Evolutionary conservation across 116 monocot species (phyloP).

Genomic region (Dioscorea cayenensis): DNA sequence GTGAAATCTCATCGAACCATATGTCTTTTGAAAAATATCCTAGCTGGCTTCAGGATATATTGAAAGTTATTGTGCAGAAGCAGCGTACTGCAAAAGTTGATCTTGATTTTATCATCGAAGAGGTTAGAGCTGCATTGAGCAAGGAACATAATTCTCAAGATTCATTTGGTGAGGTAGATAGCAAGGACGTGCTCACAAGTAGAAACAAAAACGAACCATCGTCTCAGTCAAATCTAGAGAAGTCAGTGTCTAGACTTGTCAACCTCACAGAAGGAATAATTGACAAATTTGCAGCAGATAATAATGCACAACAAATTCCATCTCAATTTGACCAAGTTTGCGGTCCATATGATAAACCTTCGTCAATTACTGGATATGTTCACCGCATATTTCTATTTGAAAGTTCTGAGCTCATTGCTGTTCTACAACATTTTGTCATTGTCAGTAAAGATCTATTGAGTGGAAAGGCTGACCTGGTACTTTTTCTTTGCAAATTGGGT

Average conservation of each 20-base stretch:
- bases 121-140: conserved; percentile 21
- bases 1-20: neutral
- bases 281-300: conserved; percentile 14
- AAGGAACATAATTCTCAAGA: neutral
- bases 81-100: conserved; percentile 17
- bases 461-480: conserved; percentile 33
- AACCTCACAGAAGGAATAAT: conserved; percentile 48
- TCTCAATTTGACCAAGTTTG: conserved; percentile 10
- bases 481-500: conserved; percentile 29
- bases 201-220: conserved; percentile 5
- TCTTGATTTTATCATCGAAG: conserved; percentile 19
- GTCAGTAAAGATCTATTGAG: conserved; percentile 46
- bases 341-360: neutral
- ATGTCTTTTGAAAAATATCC: conserved; percentile 15
- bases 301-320: conserved; percentile 4
- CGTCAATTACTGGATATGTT: conserved; percentile 17
- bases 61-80: conserved; percentile 23
- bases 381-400: conserved; percentile 41
- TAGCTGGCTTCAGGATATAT: conserved; percentile 35
- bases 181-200: neutral
- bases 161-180: conserved; percentile 7
- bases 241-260: conserved; percentile 27
- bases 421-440: conserved; percentile 35
- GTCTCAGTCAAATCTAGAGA: conserved; percentile 22
- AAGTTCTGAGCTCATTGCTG: conserved; percentile 38